Conservation (phyloP, 1,284 basidiomycete genomes). For the Cryptococcus jaspeensis region DNA sequence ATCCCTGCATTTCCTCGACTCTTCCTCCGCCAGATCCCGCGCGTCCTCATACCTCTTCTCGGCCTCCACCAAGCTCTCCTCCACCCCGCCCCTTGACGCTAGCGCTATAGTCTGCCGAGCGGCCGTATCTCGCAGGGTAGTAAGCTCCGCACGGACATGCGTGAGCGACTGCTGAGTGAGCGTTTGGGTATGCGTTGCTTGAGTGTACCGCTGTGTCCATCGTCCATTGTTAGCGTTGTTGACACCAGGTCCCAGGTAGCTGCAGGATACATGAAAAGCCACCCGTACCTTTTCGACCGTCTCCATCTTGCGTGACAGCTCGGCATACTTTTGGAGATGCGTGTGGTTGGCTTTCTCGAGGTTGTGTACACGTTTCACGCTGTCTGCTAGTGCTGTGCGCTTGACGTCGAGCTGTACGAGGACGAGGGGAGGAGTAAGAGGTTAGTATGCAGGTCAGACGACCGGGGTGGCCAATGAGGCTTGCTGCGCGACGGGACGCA, state of each 20-base stretch:
- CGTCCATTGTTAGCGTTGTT: slow-evolving; percentile 7
- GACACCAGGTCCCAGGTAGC: not conserved
- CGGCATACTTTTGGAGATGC: slow-evolving; percentile 42
- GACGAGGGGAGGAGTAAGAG: not conserved
- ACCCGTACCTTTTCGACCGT: slow-evolving; percentile 50
- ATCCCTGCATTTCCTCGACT: slow-evolving; percentile 65
- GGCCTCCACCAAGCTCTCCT: slow-evolving; percentile 54
- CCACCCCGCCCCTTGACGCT: slow-evolving; percentile 27
- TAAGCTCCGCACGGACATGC: slow-evolving; percentile 42
- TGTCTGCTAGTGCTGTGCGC: slow-evolving; percentile 40
- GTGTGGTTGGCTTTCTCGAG: slow-evolving; percentile 47
- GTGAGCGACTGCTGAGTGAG: slow-evolving; percentile 47
- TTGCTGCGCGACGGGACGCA: slow-evolving; percentile 24
- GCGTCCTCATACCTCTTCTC: slow-evolving; percentile 70
- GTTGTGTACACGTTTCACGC: slow-evolving; percentile 38
- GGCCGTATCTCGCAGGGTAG: slow-evolving; percentile 27
- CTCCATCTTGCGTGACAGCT: slow-evolving; percentile 41
- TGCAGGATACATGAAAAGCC: not conserved
- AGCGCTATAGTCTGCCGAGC: slow-evolving; percentile 25
- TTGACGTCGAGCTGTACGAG: slow-evolving; percentile 38
- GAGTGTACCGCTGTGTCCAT: slow-evolving; percentile 64
- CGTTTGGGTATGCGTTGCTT: slow-evolving; percentile 57
- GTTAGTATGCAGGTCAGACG: not conserved
- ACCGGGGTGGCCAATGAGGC: not conserved
- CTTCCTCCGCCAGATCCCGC: slow-evolving; percentile 74